These are phyloP conservation scores for Spiraea crenata DNA, from an alignment of 331 rosid species.

Conservation along the genomic window DNA sequence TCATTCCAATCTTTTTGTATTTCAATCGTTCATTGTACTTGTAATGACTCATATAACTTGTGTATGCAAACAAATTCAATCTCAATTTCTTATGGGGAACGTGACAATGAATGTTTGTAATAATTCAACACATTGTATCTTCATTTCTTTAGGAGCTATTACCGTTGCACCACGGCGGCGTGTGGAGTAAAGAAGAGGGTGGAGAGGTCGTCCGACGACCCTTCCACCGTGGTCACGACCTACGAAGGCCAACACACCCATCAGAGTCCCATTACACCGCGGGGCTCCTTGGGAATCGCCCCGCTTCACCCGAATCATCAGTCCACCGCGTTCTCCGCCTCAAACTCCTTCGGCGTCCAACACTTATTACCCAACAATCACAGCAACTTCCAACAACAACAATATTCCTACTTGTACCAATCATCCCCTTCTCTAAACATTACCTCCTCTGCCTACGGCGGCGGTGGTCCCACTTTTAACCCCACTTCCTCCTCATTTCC, in stretches of 20 bases:
- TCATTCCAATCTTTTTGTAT: not conserved
- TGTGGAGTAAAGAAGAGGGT: conserved; percentile 94
- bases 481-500: conserved; percentile 24
- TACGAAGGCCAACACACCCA: conserved; percentile 97
- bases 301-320: conserved; percentile 21
- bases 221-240: conserved; percentile 65
- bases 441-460: conserved; percentile 12
- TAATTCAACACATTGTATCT: not conserved
- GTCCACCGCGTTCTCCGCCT: not conserved
- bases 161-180: conserved; percentile 74
- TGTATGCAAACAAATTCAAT: not conserved
- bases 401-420: conserved; percentile 33
- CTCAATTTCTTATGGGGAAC: not conserved
- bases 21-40: not conserved
- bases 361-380: conserved; percentile 20
- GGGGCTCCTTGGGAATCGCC: conserved; percentile 44
- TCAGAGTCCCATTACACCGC: conserved; percentile 53
- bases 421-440: conserved; percentile 35
- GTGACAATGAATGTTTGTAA: not conserved
- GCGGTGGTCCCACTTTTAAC: not conserved
- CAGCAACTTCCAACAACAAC: conserved; percentile 28
- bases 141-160: conserved; percentile 62
- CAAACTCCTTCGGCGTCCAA: conserved; percentile 3
- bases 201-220: conserved; percentile 66
- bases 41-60: not conserved